Percentiles rank a stretch among this genome's conserved stretches.
Evolutionary conservation across 2,329 filamentous ascomycete species (phyloP).

Genomic region (Cladosporium colombiae): DNA sequence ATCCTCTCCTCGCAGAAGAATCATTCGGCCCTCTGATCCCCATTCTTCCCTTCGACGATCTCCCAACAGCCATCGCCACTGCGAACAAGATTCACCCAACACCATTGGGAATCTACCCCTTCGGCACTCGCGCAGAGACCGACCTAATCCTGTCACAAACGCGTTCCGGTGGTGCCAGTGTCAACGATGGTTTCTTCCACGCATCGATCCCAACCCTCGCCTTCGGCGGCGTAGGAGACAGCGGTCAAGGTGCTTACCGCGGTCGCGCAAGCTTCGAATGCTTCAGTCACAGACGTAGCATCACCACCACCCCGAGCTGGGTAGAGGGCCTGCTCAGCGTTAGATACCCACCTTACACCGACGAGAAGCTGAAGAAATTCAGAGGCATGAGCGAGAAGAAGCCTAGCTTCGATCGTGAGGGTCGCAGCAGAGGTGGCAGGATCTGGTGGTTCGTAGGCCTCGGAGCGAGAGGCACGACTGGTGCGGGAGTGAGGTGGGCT

Average conservation of each 20-base stretch:
- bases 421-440: constrained; percentile 38
- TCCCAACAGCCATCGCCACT: constrained; percentile 83
- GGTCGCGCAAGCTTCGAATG: constrained; percentile 72
- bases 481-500: constrained; percentile 33
- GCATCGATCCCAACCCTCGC: constrained; percentile 68
- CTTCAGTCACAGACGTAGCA: constrained; percentile 63
- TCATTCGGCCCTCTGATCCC: constrained; percentile 92
- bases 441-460: constrained; percentile 37
- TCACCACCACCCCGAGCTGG: constrained; percentile 67
- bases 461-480: constrained; percentile 32
- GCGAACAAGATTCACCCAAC: constrained; percentile 81
- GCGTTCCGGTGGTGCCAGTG: constrained; percentile 52
- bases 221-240: constrained; percentile 82
- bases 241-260: constrained; percentile 73
- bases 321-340: constrained; percentile 66
- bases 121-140: constrained; percentile 78
- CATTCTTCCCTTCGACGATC: constrained; percentile 71
- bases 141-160: constrained; percentile 58
- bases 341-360: constrained; percentile 64
- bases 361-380: constrained; percentile 55
- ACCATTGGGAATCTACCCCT: constrained; percentile 80
- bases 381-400: constrained; percentile 52
- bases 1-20: constrained; percentile 79
- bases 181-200: constrained; percentile 67
- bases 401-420: constrained; percentile 63